These are phyloP conservation scores for Rhodotorula kratochvilovae DNA, from an alignment of 768 basidiomycete species.

Conservation along the genomic window DNA sequence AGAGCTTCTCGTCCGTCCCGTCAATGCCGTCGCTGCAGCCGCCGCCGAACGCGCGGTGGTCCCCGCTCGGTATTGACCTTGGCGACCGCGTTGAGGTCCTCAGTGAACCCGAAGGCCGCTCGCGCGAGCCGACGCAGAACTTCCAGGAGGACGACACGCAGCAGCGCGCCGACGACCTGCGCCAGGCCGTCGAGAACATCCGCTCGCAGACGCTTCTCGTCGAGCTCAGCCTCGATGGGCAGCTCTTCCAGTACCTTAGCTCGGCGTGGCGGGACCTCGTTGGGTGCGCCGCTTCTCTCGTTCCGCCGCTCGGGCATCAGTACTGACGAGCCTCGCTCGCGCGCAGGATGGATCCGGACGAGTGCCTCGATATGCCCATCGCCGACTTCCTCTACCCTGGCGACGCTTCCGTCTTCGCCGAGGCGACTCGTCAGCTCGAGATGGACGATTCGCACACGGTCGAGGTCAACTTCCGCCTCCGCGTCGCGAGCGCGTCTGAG, in stretches of 20 bases:
- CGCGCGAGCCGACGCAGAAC: slow-evolving; percentile 1
- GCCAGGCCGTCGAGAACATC: slow-evolving; percentile 85
- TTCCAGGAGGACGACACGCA: slow-evolving; percentile 50
- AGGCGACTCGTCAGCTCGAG: slow-evolving; percentile 76
- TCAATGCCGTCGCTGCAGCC: neutral
- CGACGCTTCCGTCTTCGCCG: slow-evolving; percentile 76
- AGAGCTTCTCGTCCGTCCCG: slow-evolving; percentile 43
- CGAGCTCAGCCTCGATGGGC: slow-evolving; percentile 88
- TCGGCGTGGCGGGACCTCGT: slow-evolving; percentile 91
- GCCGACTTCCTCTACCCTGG: slow-evolving; percentile 71
- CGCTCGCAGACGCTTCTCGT: slow-evolving; percentile 94
- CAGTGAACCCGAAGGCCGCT: neutral
- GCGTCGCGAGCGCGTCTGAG: slow-evolving; percentile 50
- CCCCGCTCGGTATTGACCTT: slow-evolving; percentile 41
- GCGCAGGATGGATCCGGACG: slow-evolving; percentile 72
- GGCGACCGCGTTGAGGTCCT: slow-evolving; percentile 11
- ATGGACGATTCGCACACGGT: slow-evolving; percentile 91
- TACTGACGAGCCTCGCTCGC: neutral
- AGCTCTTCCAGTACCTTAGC: slow-evolving; percentile 91
- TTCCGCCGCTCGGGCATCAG: neutral
- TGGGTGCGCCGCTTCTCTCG: slow-evolving; percentile 57
- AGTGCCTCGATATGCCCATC: slow-evolving; percentile 70
- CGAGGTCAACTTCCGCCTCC: slow-evolving; percentile 82
- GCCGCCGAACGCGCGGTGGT: slow-evolving; percentile 3
- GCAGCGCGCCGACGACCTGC: slow-evolving; percentile 80